phyloP scores from a whole-genome alignment of 1,284 basidiomycete genomes.

The Caloboletus firmus region DNA sequence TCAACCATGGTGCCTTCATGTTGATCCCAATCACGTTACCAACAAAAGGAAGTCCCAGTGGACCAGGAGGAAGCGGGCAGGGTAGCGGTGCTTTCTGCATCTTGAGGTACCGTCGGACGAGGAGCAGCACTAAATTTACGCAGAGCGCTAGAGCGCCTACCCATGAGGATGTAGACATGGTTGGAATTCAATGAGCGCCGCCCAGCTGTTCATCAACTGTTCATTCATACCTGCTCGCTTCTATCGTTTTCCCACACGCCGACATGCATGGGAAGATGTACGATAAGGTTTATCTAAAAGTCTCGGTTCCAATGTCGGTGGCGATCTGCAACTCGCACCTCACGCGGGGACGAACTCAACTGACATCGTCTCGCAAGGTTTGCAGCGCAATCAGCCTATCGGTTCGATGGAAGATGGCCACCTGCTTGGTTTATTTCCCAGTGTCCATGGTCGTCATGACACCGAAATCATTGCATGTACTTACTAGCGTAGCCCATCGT shows the following conservation, averaged over 20 bases:
- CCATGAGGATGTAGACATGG: slow-evolving; percentile 1
- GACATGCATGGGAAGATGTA: slow-evolving; percentile 4
- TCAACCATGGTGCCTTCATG: slow-evolving; percentile 14
- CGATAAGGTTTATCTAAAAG: not conserved
- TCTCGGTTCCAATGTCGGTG: not conserved
- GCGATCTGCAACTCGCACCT: no score
- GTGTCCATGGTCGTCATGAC: no score
- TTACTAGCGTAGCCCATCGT: no score
- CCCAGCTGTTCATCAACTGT: not conserved
- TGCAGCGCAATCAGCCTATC: no score
- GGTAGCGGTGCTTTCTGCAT: not conserved
- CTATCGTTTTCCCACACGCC: slow-evolving; percentile 7
- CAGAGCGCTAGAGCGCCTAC: slow-evolving; percentile 2
- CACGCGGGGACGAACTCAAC: no score
- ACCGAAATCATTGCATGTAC: no score
- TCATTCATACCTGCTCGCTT: slow-evolving; percentile 6
- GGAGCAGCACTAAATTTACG: not conserved
- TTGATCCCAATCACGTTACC: slow-evolving; percentile 23
- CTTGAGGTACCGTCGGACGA: slow-evolving; percentile 1
- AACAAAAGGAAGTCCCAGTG: slow-evolving; percentile 16
- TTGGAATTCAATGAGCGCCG: not conserved
- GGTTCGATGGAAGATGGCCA: no score
- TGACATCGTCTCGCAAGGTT: no score
- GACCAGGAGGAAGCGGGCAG: slow-evolving; percentile 14
- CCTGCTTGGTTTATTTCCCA: no score